These are phyloP conservation scores for Leccinum boreale DNA, from an alignment of 768 basidiomycete genomes.

Conservation along the genomic window DNA sequence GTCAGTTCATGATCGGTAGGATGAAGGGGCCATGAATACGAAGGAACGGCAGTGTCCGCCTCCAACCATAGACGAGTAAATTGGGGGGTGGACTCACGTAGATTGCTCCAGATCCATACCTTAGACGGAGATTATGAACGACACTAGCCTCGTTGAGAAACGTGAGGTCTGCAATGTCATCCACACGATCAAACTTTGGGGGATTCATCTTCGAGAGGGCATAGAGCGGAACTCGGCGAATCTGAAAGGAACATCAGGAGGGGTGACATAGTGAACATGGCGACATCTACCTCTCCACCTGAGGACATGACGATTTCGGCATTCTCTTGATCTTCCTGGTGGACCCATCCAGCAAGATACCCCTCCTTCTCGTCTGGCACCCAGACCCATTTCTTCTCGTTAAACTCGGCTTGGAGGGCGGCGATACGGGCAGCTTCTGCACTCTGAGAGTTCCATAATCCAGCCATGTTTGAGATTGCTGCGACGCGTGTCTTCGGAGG, in stretches of 20 bases:
- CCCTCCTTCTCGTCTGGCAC: constrained; percentile 90
- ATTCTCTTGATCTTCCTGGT: constrained; percentile 77
- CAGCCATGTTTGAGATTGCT: constrained; percentile 40
- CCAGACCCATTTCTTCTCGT: constrained; percentile 99
- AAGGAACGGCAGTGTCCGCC: constrained; percentile 3
- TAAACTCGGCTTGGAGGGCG: constrained; percentile 92
- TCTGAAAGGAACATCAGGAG: constrained; percentile 34
- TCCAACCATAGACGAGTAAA: neutral
- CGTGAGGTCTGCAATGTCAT: constrained; percentile 97
- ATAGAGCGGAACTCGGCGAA: constrained; percentile 70
- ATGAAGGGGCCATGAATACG: constrained; percentile 1
- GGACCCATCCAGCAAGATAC: constrained; percentile 92
- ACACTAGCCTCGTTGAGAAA: constrained; percentile 98
- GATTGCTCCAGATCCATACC: constrained; percentile 89
- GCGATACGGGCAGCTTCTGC: constrained; percentile 79
- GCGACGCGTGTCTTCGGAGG: neutral
- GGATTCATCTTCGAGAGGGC: constrained; percentile 95
- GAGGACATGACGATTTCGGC: constrained; percentile 84
- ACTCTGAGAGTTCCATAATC: constrained; percentile 46
- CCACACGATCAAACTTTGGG: constrained; percentile 95
- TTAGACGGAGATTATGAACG: constrained; percentile 91
- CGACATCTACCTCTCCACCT: constrained; percentile 66
- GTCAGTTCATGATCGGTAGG: constrained; percentile 11
- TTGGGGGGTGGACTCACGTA: constrained; percentile 58
- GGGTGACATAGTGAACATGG: neutral